Percentiles rank a stretch among this genome's conserved stretches.
These are phyloP conservation scores for Pseudogymnoascus sp. DNA, from an alignment of 2,329 filamentous ascomycete genomes.

Conservation along the genomic window DNA sequence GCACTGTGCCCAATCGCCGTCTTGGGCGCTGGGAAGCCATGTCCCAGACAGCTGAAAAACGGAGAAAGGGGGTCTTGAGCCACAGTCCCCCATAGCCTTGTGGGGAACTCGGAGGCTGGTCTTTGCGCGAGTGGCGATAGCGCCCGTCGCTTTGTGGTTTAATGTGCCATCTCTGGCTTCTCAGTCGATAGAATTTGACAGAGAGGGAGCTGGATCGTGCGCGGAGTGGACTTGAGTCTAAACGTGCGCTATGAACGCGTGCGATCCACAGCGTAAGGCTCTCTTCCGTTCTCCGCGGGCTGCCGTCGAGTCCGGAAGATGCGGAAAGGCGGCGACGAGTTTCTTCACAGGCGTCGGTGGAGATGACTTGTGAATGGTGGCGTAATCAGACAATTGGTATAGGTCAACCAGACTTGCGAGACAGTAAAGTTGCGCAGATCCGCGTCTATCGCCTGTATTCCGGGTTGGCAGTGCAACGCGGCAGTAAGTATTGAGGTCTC, in stretches of 20 bases:
- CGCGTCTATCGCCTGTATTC: conserved; percentile 5
- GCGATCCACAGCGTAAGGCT: not conserved
- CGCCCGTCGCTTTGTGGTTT: not conserved
- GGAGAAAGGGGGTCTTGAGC: not conserved
- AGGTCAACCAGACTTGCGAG: not conserved
- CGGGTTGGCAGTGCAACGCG: not conserved
- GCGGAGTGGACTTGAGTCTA: not conserved
- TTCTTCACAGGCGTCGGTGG: not conserved
- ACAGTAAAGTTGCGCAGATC: not conserved
- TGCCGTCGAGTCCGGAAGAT: not conserved
- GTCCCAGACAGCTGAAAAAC: conserved; percentile 6
- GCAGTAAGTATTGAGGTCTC: not conserved
- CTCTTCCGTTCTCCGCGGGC: not conserved
- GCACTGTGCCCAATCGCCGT: not conserved
- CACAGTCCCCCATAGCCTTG: conserved; percentile 2
- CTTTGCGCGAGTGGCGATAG: conserved; percentile 1
- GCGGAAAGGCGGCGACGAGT: not conserved
- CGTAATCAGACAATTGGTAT: not conserved
- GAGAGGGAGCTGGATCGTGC: not conserved
- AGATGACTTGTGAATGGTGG: conserved; percentile 4
- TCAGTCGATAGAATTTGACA: not conserved
- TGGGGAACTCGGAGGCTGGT: not conserved
- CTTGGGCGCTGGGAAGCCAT: not conserved
- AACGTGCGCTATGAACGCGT: not conserved
- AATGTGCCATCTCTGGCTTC: not conserved